These are phyloP conservation scores for Penicillium freii DNA, from an alignment of 2,329 filamentous ascomycete species.

Conservation along the genomic window DNA sequence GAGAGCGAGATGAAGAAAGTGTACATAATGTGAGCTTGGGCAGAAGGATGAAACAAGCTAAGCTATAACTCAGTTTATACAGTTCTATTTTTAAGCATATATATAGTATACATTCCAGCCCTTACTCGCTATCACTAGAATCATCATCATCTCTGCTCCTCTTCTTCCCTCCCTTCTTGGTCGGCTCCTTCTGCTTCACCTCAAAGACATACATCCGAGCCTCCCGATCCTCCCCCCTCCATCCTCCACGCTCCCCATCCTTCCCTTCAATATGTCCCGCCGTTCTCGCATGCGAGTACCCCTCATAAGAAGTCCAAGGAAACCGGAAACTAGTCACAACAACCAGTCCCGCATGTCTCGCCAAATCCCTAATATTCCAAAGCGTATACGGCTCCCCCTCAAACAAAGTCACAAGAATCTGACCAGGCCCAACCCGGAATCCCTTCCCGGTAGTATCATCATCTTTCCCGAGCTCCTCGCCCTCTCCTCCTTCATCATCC, in stretches of 20 bases:
- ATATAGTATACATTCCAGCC: neutral
- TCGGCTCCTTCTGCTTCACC: conserved; percentile 36
- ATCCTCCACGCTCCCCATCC: conserved; percentile 42
- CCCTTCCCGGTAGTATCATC: conserved; percentile 20
- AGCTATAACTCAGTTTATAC: neutral
- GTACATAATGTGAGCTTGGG: conserved; percentile 69
- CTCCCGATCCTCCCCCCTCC: conserved; percentile 49
- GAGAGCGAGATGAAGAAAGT: conserved; percentile 73
- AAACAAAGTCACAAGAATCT: conserved; percentile 82
- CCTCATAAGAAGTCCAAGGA: conserved; percentile 48
- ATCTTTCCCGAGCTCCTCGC: conserved; percentile 10
- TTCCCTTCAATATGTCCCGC: conserved; percentile 46
- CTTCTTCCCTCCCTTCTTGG: conserved; percentile 35
- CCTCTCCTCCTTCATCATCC: conserved; percentile 15
- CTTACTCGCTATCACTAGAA: conserved; percentile 36
- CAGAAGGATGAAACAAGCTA: neutral
- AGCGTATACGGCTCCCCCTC: conserved; percentile 92
- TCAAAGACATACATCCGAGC: conserved; percentile 49
- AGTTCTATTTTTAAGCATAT: neutral
- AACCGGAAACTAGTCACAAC: conserved; percentile 50
- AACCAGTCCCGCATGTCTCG: conserved; percentile 60
- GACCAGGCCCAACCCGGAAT: conserved; percentile 38
- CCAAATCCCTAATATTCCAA: conserved; percentile 91
- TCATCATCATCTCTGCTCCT: conserved; percentile 33
- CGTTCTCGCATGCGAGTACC: conserved; percentile 49